Conservation (phyloP, 495 filamentous ascomycete species). For the Aspergillus saccharolyticus region DNA sequence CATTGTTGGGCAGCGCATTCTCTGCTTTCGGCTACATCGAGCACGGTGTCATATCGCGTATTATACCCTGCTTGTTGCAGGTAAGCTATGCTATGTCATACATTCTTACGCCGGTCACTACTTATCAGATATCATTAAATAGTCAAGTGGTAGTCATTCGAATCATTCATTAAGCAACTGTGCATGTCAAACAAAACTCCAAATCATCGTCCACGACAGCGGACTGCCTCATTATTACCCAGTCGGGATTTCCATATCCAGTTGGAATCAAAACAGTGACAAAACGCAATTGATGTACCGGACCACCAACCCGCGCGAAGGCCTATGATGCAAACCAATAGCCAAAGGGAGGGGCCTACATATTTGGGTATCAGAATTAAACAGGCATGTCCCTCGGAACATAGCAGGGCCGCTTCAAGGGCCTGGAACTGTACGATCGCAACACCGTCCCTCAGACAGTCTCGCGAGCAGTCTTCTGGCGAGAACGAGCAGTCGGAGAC, state of each 20-base stretch:
- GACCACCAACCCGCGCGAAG: conserved; percentile 1
- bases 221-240: conserved; percentile 9
- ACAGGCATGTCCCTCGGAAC: conserved; percentile 2
- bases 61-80: not conserved
- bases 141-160: conserved; percentile 1
- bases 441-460: conserved; percentile 22
- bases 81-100: not conserved
- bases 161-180: not conserved
- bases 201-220: conserved; percentile 5
- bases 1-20: too few species aligned
- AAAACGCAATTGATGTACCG: conserved; percentile 6
- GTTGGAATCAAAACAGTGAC: not conserved
- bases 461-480: conserved; percentile 41
- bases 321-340: not conserved
- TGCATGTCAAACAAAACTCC: not conserved
- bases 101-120: too few species aligned
- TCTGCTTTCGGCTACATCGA: too few species aligned
- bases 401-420: not conserved
- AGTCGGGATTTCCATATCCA: not conserved
- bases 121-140: too few species aligned
- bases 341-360: conserved; percentile 19
- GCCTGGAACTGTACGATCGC: not conserved
- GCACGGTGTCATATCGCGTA: too few species aligned
- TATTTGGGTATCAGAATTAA: conserved; percentile 36
- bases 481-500: conserved; percentile 77